Evolutionary conservation across 2,329 filamentous ascomycete species (phyloP), one percentile per base, ranked within the genome.

Genomic region (Ceratocystis papillata): DNA sequence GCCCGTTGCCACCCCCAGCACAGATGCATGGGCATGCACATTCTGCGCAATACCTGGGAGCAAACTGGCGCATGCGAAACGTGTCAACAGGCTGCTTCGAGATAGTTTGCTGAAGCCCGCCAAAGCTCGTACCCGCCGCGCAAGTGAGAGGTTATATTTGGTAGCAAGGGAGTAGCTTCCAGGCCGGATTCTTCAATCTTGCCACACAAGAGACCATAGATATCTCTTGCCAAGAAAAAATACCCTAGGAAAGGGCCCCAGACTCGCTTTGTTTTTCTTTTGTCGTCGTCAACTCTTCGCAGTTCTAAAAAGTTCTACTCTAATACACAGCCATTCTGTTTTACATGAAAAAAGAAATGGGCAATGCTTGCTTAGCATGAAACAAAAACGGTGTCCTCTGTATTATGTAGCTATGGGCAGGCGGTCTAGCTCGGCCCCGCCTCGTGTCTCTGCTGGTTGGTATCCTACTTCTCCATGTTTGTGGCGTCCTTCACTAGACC

Each of bases 1-100:
- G 87, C 88, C 5, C 85, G 88, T 67, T 89, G 88, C 72, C 85
- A 90, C 70, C 83, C 83, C 0, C 79, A 81, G 68, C 87, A 91
- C 73, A 79, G 84, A 70, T 91, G 88, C 74, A 83, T 82, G 69
- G 80, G 84, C 10, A 82, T 89, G 65, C 86, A 87, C 76, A 82
- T 82, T 48, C 79, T 88, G 68, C 80, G 83, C 28, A 77, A 83
- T 69, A 82, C 82, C 72, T 83, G 81, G 78, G 77, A 79, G 37
- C 83, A 86, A 71, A 75, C 73, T 3, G 77, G 80, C 12, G 75
- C 79, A 17, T 87, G 85, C 72, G 75, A 81, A 65, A 69, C 73
- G 28, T 85, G 83, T 69, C 22, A n/a, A 2, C 22, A 44, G 60
- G 15, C 44, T 12, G 53, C 28, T 57, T 33, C 22, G 53, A 28